Base-by-base conservation (phyloP, 371 early-diverging fungal species). In the Lichtheimia ramosa region DNA sequence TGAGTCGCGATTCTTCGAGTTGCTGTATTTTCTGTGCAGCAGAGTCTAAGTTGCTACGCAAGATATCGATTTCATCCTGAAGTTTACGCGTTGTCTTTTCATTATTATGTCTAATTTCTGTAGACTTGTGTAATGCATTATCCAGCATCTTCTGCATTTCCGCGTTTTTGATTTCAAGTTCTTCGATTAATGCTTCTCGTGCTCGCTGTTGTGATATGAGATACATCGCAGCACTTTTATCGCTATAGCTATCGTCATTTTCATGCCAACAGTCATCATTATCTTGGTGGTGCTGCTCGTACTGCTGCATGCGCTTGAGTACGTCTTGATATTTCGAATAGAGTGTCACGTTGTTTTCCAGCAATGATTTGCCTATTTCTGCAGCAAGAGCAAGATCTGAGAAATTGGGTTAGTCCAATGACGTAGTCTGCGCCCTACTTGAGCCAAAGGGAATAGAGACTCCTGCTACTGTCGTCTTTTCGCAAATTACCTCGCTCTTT, bases 311-410 rank as follows among this genome's bases (percentile, higher is more conserved):
- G 52, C 80, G 75, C 7, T 74, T 64, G 41, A 83, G 51, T 23
- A 82, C 20, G 39, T 65, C 69, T 39, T 84, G 79, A 55, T 81
- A 83, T 46, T 82, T 77, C 25, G 76, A 56, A 53, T 83, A 78
- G 15, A 86, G 61, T 2, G 50, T 63, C 20, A 69, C 69, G 55
- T 86, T 84, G 40, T 82, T 70, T 40, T 83, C 84, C 51, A 84
- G 54, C 20, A 86, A 65, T 3, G 77, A 77, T 65, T 82, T 82
- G 16, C 86, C 84, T 57, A 86, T 75, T 68, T 83, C 74, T 25
- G 84, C 84, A 15, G 83, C 86, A 27, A 83, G 58, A 12, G 65
- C 60, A 25, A 84, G 71, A 64, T 83, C 84, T 85, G 23, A 25
- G 23, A 48, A 12, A 53, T 8, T 34, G 34, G 10, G 34, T 34